These are phyloP conservation scores for Alternaria arbusti DNA, from an alignment of 2,329 filamentous ascomycete genomes.

Conservation along the genomic window DNA sequence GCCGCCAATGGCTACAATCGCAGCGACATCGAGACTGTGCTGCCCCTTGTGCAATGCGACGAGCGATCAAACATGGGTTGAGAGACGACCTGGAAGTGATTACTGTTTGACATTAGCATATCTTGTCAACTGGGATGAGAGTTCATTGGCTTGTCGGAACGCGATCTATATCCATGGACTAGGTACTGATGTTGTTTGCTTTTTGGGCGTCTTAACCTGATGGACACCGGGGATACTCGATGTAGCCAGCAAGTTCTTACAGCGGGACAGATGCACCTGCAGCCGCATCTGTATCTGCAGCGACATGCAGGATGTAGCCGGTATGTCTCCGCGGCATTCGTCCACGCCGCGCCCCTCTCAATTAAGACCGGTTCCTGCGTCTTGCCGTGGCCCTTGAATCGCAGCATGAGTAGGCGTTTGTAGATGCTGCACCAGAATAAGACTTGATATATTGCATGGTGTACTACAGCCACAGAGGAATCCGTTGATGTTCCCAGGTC, in stretches of 20 bases:
- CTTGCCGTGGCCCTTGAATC: neutral
- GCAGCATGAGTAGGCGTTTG: neutral
- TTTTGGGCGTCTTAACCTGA: slow-evolving; percentile 1
- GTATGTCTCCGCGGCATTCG: neutral
- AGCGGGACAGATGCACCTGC: neutral
- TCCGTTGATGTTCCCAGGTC: neutral
- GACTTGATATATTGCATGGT: slow-evolving; percentile 1
- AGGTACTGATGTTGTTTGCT: slow-evolving; percentile 7
- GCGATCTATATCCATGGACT: slow-evolving; percentile 1
- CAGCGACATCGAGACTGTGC: neutral
- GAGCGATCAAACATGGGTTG: slow-evolving; percentile 6
- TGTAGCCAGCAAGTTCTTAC: neutral
- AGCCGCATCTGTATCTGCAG: slow-evolving; percentile 4
- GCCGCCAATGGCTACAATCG: neutral
- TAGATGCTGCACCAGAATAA: neutral
- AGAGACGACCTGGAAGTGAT: slow-evolving; percentile 1
- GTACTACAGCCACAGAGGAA: neutral
- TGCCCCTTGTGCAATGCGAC: neutral
- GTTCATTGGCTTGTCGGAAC: slow-evolving; percentile 6
- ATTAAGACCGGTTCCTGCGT: neutral
- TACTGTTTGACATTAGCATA: slow-evolving; percentile 1
- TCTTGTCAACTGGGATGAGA: neutral
- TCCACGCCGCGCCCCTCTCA: neutral
- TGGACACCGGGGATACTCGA: neutral
- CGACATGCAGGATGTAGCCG: slow-evolving; percentile 1